Base-by-base conservation (phyloP, 768 basidiomycete genomes). In the Naganishia vaughanmartiniae region DNA sequence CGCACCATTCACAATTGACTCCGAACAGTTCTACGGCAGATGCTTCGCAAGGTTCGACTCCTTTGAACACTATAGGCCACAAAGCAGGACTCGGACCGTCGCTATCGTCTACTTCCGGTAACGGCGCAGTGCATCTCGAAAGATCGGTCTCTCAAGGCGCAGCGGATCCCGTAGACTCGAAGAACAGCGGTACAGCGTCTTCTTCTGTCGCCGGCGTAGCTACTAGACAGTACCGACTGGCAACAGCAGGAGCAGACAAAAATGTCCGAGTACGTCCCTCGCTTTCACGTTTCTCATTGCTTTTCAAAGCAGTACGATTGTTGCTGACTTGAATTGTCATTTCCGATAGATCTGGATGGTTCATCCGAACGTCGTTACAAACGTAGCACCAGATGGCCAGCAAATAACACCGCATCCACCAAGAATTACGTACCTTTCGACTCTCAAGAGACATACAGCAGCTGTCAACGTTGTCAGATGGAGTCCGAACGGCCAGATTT, bases 401-500 rank as follows among this genome's bases (percentile, higher is more conserved):
- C 65, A 30, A 30, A 69, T 80, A 33, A 79, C 84, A 19, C 82
- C 84, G 53, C 87, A 87, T 69, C 87, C 87, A 0, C 91, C 96
- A n/a, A 87, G 92, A 71, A 91, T 95, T 54, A 96, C 98, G 79
- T 99, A 97, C 78, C 88, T 98, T 33, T 89, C 96, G 5, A 98
- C 96, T 0, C 86, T 99, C 66, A 89, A 86, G 76, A 87, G 92
- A 77, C 96, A 99, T 81, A 92, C 91, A 17, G 92, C 91, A 21
- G 88, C 93, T 4, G 95, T 99, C 65, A 99, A 99, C 74, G 95
- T 96, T 9, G 95, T 95, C 31, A 84, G 96, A 55, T 99, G 90
- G 83, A 94, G 91, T 76, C 96, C 96, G 12, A 93, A 90, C 75
- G 96, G 95, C 90, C 93, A 95, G 77, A 83, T 89, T 36, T 88